Evolutionary conservation across 805 yeast genomes (phyloP).

Genomic region (Zygoascus tannicola): DNA sequence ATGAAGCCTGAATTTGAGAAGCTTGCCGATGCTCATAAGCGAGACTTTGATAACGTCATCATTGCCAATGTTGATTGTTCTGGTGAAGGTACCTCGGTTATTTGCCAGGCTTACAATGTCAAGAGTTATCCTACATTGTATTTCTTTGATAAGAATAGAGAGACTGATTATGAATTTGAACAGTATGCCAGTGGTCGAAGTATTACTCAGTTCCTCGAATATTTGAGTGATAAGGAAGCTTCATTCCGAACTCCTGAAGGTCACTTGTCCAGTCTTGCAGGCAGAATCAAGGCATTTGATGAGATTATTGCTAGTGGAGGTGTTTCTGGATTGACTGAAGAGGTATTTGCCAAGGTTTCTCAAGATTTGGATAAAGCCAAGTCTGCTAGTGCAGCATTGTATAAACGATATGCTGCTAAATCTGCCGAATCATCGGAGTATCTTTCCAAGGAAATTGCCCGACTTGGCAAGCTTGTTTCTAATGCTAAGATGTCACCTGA

Average conservation of each 20-base stretch:
- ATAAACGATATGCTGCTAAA: conserved; percentile 23
- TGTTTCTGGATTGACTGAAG: conserved; percentile 24
- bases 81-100: conserved; percentile 33
- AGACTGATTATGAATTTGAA: conserved; percentile 32
- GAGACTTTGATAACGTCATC: conserved; percentile 30
- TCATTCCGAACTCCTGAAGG: conserved; percentile 37
- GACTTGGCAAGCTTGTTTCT: conserved; percentile 38
- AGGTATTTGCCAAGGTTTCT: conserved; percentile 12
- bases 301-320: conserved; percentile 20
- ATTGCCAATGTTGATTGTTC: conserved; percentile 43
- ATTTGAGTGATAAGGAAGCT: conserved; percentile 34
- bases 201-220: conserved; percentile 41
- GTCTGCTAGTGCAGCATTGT: conserved; percentile 16
- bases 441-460: conserved; percentile 36
- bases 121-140: conserved; percentile 47
- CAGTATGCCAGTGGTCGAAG: conserved; percentile 46
- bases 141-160: conserved; percentile 33
- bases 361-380: conserved; percentile 26
- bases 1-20: conserved; percentile 43
- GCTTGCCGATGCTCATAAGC: conserved; percentile 40
- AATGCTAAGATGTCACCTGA: conserved; percentile 30
- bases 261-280: conserved; percentile 31
- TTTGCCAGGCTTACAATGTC: conserved; percentile 36
- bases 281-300: conserved; percentile 31
- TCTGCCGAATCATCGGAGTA: conserved; percentile 27